Conservation (phyloP, 129 eudicot species). For the Smallanthus sonchifolius region DNA sequence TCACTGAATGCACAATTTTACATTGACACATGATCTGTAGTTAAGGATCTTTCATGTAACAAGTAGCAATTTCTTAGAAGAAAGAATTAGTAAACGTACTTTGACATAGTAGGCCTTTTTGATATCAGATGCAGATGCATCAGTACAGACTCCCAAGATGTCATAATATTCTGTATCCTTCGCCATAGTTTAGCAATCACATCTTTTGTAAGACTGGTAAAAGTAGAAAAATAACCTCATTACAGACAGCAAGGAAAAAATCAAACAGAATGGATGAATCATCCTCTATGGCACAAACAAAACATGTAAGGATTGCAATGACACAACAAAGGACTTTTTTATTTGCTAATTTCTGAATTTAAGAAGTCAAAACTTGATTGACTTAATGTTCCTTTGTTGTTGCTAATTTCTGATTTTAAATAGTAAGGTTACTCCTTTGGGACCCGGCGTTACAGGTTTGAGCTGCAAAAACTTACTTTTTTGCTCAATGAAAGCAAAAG, state of each 20-base stretch:
- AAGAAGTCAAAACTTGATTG: background rate
- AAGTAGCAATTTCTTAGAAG: background rate
- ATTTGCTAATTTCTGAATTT: background rate
- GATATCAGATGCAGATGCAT: slow-evolving; percentile 61
- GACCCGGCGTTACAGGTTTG: background rate
- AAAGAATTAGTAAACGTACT: slow-evolving; percentile 30
- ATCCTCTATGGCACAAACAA: background rate
- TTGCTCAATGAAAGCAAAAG: background rate
- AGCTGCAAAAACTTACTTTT: background rate
- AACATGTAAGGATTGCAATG: background rate
- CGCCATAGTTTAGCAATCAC: slow-evolving; percentile 44
- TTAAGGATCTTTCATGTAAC: background rate
- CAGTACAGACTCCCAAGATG: slow-evolving; percentile 59
- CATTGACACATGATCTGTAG: background rate
- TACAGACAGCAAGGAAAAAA: background rate
- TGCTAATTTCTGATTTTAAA: background rate
- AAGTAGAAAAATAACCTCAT: background rate
- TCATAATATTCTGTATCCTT: slow-evolving; percentile 77
- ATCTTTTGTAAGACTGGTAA: slow-evolving; percentile 13
- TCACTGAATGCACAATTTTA: slow-evolving; percentile 8
- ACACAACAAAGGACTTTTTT: background rate
- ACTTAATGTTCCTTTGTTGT: no score
- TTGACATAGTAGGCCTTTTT: slow-evolving; percentile 85
- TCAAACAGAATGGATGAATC: background rate
- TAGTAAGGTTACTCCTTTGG: slow-evolving; percentile 9